A percentile compares a stretch with the other conserved stretches of the same genome.
Evolutionary conservation across 495 filamentous ascomycete species (phyloP).

Genomic region (Aspergillus funiculosus): DNA sequence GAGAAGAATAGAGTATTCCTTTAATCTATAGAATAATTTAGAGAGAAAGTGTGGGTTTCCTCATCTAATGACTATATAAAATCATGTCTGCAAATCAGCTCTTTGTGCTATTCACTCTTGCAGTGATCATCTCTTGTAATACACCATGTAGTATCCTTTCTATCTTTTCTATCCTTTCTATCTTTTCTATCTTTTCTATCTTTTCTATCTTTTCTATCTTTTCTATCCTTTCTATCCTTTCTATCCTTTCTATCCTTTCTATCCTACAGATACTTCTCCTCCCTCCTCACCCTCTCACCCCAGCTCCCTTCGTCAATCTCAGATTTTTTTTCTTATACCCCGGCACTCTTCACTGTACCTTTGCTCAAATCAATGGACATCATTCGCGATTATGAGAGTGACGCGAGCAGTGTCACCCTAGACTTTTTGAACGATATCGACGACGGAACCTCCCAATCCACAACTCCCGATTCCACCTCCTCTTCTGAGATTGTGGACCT

Average conservation of each 20-base stretch:
- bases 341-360: too few species aligned
- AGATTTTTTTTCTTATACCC: too few species aligned
- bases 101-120: too few species aligned
- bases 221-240: background rate
- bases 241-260: background rate
- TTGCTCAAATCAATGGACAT: too few species aligned
- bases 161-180: background rate
- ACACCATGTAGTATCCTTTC: background rate
- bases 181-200: background rate
- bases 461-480: too few species aligned
- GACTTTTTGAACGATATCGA: background rate
- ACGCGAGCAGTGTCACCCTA: slow-evolving; percentile 8
- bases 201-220: background rate
- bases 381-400: background rate
- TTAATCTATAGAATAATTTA: too few species aligned
- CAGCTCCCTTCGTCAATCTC: background rate
- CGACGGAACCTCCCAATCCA: slow-evolving; percentile 7
- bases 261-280: background rate
- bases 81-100: too few species aligned
- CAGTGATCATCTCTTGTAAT: too few species aligned
- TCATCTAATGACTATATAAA: too few species aligned
- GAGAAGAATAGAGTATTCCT: too few species aligned
- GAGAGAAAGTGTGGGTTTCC: too few species aligned
- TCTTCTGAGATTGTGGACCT: slow-evolving; percentile 14
- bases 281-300: background rate